Percentiles rank a stretch among this genome's conserved stretches.
These are phyloP conservation scores for Yamadazyma kitorensis DNA, from an alignment of 805 yeast genomes.

Conservation along the genomic window DNA sequence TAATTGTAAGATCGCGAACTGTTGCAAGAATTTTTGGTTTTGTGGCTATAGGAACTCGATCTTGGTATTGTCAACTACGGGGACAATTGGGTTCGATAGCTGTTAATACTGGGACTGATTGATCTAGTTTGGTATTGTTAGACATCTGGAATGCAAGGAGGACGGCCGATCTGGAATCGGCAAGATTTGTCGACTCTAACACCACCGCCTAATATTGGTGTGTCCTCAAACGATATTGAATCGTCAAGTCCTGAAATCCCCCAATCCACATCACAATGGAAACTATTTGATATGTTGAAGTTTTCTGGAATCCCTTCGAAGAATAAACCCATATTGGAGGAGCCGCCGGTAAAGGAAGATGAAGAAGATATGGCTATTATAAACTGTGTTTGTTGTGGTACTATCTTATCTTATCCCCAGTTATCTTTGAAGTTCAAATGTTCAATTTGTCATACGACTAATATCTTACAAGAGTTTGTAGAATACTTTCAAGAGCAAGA, in stretches of 20 bases:
- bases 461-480: slow-evolving; percentile 18
- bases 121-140: no score
- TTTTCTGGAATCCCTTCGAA: slow-evolving; percentile 4
- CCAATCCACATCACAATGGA: slow-evolving; percentile 23
- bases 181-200: slow-evolving; percentile 1
- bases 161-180: no score
- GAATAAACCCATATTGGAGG: not conserved
- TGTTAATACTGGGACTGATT: no score
- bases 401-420: slow-evolving; percentile 28
- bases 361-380: slow-evolving; percentile 14
- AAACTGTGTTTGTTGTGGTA: slow-evolving; percentile 39
- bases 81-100: no score
- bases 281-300: slow-evolving; percentile 15
- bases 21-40: no score
- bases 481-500: slow-evolving; percentile 8
- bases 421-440: slow-evolving; percentile 50
- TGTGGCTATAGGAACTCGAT: no score
- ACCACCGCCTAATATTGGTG: not conserved
- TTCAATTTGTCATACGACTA: slow-evolving; percentile 56
- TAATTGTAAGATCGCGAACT: no score
- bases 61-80: no score
- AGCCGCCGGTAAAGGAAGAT: not conserved
- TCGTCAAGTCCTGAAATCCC: slow-evolving; percentile 13
- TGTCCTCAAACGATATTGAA: slow-evolving; percentile 1
- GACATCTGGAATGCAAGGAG: no score